These are phyloP conservation scores for Liquidambar formosana DNA, from an alignment of 164 flowering plant species.

Conservation along the genomic window DNA sequence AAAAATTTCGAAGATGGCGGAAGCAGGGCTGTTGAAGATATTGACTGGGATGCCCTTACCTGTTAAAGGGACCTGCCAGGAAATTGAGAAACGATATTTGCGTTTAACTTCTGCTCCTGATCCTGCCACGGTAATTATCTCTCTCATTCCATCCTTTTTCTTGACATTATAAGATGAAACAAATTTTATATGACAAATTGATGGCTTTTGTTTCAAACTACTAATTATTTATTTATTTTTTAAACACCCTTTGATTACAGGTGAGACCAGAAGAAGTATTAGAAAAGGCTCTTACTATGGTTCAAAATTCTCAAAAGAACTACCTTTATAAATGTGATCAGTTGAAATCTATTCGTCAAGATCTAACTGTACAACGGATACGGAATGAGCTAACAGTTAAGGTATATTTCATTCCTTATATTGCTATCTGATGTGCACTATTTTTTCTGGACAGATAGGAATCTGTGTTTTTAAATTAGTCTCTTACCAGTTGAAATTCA, in stretches of 20 bases:
- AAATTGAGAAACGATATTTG: conserved; percentile 93
- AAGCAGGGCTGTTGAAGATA: conserved; percentile 90
- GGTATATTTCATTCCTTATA: conserved; percentile 35
- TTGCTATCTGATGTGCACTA: neutral
- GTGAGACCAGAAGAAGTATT: conserved; percentile 95
- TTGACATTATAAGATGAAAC: neutral
- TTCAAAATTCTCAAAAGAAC: conserved; percentile 81
- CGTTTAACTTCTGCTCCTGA: conserved; percentile 99
- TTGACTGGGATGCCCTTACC: conserved; percentile 98
- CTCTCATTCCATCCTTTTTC: neutral
- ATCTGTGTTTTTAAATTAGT: too few species aligned
- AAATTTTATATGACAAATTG: neutral
- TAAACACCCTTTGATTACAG: conserved; percentile 38
- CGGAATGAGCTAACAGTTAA: conserved; percentile 79
- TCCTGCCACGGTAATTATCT: conserved; percentile 72
- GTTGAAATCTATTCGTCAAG: conserved; percentile 96
- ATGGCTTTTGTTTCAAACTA: neutral
- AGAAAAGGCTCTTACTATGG: conserved; percentile 81
- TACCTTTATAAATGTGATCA: conserved; percentile 97
- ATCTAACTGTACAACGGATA: conserved; percentile 89
- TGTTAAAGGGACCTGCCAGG: conserved; percentile 96
- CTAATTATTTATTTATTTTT: neutral
- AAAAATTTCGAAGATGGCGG: conserved; percentile 61
- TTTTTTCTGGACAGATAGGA: neutral
- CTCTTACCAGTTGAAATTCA: too few species aligned